Percentiles rank a stretch among this genome's conserved stretches.
Conservation (phyloP, 2,329 filamentous ascomycete genomes). For the Penicillium sp. region DNA sequence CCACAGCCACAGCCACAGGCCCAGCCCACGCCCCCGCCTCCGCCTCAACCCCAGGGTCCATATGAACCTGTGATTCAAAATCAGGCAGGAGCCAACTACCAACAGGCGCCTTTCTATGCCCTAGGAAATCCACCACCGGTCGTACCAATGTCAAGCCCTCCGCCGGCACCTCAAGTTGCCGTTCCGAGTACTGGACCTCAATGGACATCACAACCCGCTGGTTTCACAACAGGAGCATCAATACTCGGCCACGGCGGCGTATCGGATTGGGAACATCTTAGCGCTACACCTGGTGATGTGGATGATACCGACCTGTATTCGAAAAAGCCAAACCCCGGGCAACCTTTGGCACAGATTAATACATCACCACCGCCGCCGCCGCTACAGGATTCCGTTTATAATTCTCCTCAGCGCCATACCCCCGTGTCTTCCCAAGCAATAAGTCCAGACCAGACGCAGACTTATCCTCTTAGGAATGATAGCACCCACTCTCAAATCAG, state of each 20-base stretch:
- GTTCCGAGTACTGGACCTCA: background rate
- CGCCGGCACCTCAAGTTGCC: background rate
- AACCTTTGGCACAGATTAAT: background rate
- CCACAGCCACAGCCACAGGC: background rate
- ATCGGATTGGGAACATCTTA: constrained; percentile 47
- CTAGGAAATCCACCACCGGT: background rate
- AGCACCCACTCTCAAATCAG: constrained; percentile 27
- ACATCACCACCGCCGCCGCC: background rate
- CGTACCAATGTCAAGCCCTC: background rate
- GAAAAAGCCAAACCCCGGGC: background rate
- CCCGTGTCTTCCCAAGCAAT: background rate
- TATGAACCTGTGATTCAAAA: constrained; percentile 2
- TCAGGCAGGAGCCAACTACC: constrained; percentile 8
- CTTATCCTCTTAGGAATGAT: constrained; percentile 21
- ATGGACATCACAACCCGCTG: background rate
- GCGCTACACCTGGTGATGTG: constrained; percentile 30
- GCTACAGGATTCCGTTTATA: background rate
- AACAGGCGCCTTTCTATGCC: constrained; percentile 1
- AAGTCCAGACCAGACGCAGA: background rate
- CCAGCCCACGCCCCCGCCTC: too few relatives aligned
- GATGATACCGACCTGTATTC: constrained; percentile 26
- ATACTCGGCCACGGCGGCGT: constrained; percentile 40
- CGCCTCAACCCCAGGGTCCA: background rate
- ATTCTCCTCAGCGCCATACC: background rate
- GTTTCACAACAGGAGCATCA: constrained; percentile 21